Base-by-base conservation (phyloP, 495 filamentous ascomycete genomes). In the Extremus antarcticus region DNA sequence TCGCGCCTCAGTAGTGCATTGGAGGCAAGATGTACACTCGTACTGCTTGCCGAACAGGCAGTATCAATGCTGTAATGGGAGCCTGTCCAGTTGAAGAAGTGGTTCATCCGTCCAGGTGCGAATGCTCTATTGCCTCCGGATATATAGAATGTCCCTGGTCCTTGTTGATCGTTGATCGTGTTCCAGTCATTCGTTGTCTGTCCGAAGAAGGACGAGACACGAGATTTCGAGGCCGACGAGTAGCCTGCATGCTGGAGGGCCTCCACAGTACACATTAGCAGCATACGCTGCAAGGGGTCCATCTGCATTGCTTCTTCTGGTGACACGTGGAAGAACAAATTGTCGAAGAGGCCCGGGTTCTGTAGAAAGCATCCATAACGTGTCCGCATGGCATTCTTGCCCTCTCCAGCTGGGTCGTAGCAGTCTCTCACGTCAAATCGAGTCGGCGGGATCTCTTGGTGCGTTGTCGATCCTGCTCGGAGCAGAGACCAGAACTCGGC, bases 121-220 rank as follows among this genome's bases (percentile, higher is more conserved):
- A 68, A 68, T 2, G 65, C 66, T 11, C 68, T 51, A 25, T 62
- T 61, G 19, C 62, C 63, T 10, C 67, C 66, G 9, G 63, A 59
- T 25, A 70, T 65, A 38, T 63, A 64, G 32, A 68, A 68, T 3
- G 62, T 65, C 43, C 62, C 66, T 25, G 68, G 46, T 43, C 65
- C 55, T 51, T 68, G 65, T 7, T 49, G 55, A 35, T 45, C 61
- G 55, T 64, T 68, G 15, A 45, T 21, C 4, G 41, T 21, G 17
- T 45, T 45, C 63, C 63, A 70, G 50, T 70, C 67, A 38, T 68
- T 54, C 43, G 65, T 68, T 20, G 69, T 68, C 16, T 54, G 60
- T n/a, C 70, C 72, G 50, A 65, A 65, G 53, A 70, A 71, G 32
- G 68, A 61, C 32, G 69, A 70, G 8, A 70, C 67, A n/a, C 63